These are phyloP conservation scores for Neurospora sp. DNA, from an alignment of 495 filamentous ascomycete genomes.

Conservation along the genomic window DNA sequence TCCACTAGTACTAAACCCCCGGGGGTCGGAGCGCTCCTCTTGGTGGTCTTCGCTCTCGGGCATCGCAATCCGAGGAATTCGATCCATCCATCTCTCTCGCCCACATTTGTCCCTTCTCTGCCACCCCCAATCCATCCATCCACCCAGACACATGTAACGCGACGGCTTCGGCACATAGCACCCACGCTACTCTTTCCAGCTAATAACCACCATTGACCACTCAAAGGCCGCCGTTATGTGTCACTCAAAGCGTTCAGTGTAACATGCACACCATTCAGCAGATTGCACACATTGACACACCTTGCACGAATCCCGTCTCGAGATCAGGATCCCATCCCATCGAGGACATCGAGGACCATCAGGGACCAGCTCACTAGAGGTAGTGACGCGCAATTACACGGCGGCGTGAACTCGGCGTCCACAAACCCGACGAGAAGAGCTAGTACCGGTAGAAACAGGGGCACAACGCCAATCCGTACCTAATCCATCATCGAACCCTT, in stretches of 20 bases:
- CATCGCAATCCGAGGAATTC: not conserved
- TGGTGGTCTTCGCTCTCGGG: not conserved
- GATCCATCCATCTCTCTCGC: not conserved
- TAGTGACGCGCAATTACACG: not conserved
- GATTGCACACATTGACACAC: not conserved
- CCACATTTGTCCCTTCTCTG: not conserved
- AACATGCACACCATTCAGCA: not conserved
- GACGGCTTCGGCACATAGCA: not conserved
- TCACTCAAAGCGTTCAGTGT: constrained; percentile 3
- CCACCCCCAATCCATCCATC: not conserved
- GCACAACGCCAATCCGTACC: not conserved
- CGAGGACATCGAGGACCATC: not conserved
- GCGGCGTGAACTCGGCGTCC: not conserved
- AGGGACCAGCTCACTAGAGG: not conserved
- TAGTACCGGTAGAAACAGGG: not conserved
- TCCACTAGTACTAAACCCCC: not conserved
- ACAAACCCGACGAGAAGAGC: not conserved
- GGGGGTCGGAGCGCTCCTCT: not conserved
- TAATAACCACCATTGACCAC: constrained; percentile 12
- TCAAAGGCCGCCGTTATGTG: constrained; percentile 14
- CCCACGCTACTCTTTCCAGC: not conserved
- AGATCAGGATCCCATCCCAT: not conserved
- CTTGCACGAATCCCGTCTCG: not conserved
- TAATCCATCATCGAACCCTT: not conserved
- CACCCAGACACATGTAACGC: not conserved